Conservation (phyloP, 345 rosid species). For the Citrus maxima region DNA sequence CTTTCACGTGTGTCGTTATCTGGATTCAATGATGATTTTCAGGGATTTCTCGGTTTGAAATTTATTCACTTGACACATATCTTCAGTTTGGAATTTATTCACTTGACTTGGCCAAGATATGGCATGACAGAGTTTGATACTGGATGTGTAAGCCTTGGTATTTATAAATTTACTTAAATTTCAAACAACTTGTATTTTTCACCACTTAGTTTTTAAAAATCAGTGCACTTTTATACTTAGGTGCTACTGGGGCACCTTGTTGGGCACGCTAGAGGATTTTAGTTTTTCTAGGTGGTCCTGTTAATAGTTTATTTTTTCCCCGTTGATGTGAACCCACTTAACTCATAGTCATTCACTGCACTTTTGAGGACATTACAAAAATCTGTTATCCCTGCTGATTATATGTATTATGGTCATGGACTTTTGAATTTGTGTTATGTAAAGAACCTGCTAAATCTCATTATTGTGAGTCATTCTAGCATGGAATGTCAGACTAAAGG, state of each 20-base stretch:
- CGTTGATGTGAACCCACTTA: not conserved
- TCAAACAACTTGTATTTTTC: not conserved
- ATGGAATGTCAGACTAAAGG: not conserved
- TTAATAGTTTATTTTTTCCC: not conserved
- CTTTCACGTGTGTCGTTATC: not conserved
- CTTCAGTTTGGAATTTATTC: not conserved
- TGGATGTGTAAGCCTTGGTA: not conserved
- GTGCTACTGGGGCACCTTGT: not conserved
- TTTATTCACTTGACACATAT: not conserved
- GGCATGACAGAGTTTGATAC: not conserved
- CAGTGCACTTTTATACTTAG: not conserved
- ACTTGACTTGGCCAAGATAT: not conserved
- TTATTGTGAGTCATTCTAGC: not conserved
- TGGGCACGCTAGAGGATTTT: not conserved
- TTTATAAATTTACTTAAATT: not conserved
- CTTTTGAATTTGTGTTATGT: not conserved
- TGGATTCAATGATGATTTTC: not conserved
- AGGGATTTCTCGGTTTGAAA: not conserved
- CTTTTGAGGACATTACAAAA: not conserved
- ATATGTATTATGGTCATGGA: not conserved
- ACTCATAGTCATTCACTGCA: not conserved
- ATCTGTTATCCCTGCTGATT: not conserved
- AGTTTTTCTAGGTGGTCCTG: not conserved
- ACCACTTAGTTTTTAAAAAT: not conserved
- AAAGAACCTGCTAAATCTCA: not conserved